These are phyloP conservation scores for Malus hybrid DNA, from an alignment of 331 rosid species.

Conservation along the genomic window DNA sequence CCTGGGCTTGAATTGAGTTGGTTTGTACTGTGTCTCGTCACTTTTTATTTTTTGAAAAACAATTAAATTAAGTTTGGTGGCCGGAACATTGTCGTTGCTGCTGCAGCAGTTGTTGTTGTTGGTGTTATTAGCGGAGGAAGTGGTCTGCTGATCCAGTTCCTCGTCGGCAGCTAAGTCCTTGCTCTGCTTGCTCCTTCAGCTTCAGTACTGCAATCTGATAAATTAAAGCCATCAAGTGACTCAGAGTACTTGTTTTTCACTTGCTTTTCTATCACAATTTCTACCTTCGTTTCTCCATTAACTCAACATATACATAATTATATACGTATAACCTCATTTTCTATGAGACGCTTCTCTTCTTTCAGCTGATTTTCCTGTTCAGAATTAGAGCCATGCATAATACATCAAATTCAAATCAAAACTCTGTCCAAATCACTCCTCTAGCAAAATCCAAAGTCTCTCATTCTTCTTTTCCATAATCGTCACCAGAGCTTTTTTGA, in stretches of 20 bases:
- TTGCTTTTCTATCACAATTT: not conserved
- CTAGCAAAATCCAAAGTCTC: slow-evolving; percentile 52
- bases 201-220: not conserved
- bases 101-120: not conserved
- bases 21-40: not conserved
- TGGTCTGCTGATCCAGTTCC: not conserved
- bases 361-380: slow-evolving; percentile 9
- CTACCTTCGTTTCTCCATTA: not conserved
- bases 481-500: slow-evolving; percentile 47
- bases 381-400: not conserved
- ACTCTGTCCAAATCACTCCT: not conserved
- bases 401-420: not conserved
- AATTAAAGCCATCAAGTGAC: not conserved
- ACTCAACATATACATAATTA: not conserved
- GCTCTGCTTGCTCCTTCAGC: not conserved
- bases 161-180: not conserved
- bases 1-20: not conserved
- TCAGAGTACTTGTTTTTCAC: not conserved
- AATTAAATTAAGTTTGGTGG: not conserved
- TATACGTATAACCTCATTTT: not conserved
- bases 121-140: not conserved
- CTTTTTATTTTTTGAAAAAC: not conserved
- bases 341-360: not conserved
- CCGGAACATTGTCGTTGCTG: not conserved
- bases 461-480: slow-evolving; percentile 61